Conservation (phyloP, 805 yeast genomes). For the Maudiozyma turicensis region DNA sequence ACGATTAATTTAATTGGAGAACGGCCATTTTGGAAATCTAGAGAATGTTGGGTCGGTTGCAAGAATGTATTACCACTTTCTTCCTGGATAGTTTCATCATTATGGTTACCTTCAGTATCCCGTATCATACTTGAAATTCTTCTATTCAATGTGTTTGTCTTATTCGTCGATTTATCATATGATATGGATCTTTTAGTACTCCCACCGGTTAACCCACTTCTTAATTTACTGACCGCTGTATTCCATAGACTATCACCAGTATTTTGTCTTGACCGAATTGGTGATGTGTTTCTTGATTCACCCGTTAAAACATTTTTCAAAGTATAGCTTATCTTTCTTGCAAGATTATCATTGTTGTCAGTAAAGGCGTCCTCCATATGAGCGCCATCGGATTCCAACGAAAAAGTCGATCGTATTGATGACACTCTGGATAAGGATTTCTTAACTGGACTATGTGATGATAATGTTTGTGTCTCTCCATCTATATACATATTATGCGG, state of each 20-base stretch:
- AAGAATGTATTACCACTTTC: not conserved
- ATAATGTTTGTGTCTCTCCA: conserved; percentile 14
- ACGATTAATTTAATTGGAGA: conserved; percentile 6
- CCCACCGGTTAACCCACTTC: conserved; percentile 10
- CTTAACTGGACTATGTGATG: conserved; percentile 1
- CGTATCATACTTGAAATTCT: not conserved
- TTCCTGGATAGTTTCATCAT: not conserved
- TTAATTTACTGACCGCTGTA: conserved; percentile 14
- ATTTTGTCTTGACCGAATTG: conserved; percentile 18
- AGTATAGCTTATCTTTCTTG: conserved; percentile 10
- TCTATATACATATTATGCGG: conserved; percentile 6
- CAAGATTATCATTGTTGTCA: conserved; percentile 13
- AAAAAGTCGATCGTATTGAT: not conserved
- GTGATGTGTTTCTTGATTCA: conserved; percentile 12
- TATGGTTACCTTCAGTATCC: not conserved
- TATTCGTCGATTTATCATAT: not conserved
- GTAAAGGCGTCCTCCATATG: conserved; percentile 9
- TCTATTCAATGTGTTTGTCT: not conserved
- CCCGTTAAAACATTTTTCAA: conserved; percentile 16
- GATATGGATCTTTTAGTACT: conserved; percentile 4
- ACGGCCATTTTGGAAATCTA: not conserved
- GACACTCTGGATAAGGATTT: conserved; percentile 1
- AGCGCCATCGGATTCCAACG: conserved; percentile 2
- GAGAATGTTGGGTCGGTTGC: too few relatives aligned
- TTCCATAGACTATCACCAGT: conserved; percentile 18